Conservation (phyloP, 1,139 yeast species). For the Scheffersomyces insectosa region DNA sequence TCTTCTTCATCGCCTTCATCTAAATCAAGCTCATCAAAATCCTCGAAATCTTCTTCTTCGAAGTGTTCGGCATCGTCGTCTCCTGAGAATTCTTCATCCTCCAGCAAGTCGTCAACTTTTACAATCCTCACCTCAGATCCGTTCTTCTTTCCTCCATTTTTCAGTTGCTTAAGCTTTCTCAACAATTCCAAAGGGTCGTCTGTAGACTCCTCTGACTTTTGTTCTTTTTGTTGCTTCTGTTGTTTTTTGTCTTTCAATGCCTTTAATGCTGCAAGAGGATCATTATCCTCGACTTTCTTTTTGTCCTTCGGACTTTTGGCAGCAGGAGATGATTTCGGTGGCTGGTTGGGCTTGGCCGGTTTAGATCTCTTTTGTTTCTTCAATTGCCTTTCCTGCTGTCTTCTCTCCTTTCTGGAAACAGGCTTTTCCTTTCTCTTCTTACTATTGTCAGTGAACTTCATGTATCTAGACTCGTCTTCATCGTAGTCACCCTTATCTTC, state of each 20-base stretch:
- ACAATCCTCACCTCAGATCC: conserved; percentile 7
- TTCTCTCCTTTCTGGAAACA: conserved; percentile 52
- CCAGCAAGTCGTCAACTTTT: conserved; percentile 4
- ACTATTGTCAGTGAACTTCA: conserved; percentile 21
- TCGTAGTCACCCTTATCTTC: conserved; percentile 47
- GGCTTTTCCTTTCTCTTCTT: conserved; percentile 31
- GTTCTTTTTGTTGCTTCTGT: conserved; percentile 10
- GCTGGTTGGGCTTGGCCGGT: background rate
- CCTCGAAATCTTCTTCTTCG: conserved; percentile 23
- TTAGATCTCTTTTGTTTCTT: conserved; percentile 46
- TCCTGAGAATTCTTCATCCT: background rate
- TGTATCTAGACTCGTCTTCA: conserved; percentile 34
- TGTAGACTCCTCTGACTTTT: conserved; percentile 12
- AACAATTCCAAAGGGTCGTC: conserved; percentile 45
- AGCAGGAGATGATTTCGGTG: background rate
- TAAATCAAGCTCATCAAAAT: conserved; percentile 9
- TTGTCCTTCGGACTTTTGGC: conserved; percentile 6
- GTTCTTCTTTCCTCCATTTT: conserved; percentile 19
- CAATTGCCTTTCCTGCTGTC: conserved; percentile 54
- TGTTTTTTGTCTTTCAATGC: conserved; percentile 19
- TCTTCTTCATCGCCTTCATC: conserved; percentile 2
- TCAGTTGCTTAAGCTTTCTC: conserved; percentile 40
- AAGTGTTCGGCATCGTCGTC: conserved; percentile 17
- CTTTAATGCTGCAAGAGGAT: conserved; percentile 15
- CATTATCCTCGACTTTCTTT: conserved; percentile 7